phyloP scores from a whole-genome alignment of 2,329 filamentous ascomycete genomes.

The Botrytis cinerea region DNA sequence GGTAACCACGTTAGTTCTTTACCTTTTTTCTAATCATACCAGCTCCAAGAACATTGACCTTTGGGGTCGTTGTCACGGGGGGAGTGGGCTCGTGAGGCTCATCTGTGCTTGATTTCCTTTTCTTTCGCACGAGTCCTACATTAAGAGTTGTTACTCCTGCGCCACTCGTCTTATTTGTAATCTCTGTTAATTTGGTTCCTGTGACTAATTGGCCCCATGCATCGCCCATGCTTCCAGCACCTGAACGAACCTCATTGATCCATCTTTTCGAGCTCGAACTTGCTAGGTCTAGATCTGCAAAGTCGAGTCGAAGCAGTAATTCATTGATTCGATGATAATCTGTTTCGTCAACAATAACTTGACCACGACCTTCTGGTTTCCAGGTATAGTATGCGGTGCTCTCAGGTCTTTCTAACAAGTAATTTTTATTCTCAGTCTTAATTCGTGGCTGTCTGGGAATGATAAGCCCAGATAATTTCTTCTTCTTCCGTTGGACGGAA shows the following conservation, averaged over 20 bases:
- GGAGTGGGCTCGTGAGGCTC: constrained; percentile 21
- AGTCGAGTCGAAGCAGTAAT: constrained; percentile 72
- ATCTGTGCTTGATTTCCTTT: constrained; percentile 45
- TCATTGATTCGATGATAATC: constrained; percentile 70
- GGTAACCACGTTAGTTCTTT: constrained; percentile 44
- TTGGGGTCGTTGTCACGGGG: constrained; percentile 20
- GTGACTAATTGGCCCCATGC: constrained; percentile 55
- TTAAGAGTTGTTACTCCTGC: constrained; percentile 43
- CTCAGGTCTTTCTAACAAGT: constrained; percentile 52
- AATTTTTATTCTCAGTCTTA: constrained; percentile 58
- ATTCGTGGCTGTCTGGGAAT: constrained; percentile 63
- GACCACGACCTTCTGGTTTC: constrained; percentile 62
- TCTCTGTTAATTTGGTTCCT: constrained; percentile 46
- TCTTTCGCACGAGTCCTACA: constrained; percentile 52
- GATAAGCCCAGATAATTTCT: constrained; percentile 60
- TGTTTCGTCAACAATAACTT: constrained; percentile 61
- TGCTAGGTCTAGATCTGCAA: constrained; percentile 64
- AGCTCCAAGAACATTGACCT: constrained; percentile 52
- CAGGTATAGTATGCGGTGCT: constrained; percentile 66
- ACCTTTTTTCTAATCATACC: constrained; percentile 59
- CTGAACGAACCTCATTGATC: constrained; percentile 64
- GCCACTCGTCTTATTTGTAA: constrained; percentile 27
- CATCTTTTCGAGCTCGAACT: constrained; percentile 67
- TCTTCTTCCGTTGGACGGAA: constrained; percentile 47
- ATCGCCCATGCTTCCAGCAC: constrained; percentile 41